Evolutionary conservation across 78 protist species (phyloP), one percentile per base, ranked within the genome.

Genomic region (Dictyostelium intermedium): DNA sequence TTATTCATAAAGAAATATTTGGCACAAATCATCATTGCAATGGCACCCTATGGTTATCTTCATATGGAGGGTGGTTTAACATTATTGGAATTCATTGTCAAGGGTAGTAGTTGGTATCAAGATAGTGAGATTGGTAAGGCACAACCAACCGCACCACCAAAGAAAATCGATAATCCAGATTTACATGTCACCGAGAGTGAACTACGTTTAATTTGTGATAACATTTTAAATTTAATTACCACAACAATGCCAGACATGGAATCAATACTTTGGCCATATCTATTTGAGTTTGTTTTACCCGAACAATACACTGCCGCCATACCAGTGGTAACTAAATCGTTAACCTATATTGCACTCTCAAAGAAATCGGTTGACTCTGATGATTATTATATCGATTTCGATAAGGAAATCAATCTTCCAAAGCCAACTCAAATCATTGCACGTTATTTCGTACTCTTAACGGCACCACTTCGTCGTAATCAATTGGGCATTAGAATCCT

Each of bases 321-420:
- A n/a, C 84, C 96, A 3, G 34, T 83, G 7, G 80, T 95, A 27
- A 77, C 95, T 47, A 85, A 83, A 39, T 86, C 92, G 14, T 18
- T 95, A 53, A 72, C 82, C 23, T 34, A 50, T 34, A 25, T 91
- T 13, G 98, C 93, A 0, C 20, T 16, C 14, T 16, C 60, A 16
- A 92, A 92, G 79, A 41, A 89, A 47, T 91, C 84, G 0, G 34
- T 35, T 10, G 95, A 92, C 2, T 82, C 56, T 4, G 91, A 76
- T 41, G 96, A 95, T 43, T 97, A 92, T 41, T 60, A 74, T 30
- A 95, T 97, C 43, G 97, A 97, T 76, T 97, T 97, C 34, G 98
- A 97, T 35, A 73, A 73, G 45, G 80, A 81, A 23, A 83, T 87
- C 2, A 97, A 97, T 70, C 50, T 97, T 11, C 98, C 98, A 14